A percentile compares a stretch with the other conserved stretches of the same genome.
Evolutionary conservation across 2,329 filamentous ascomycete genomes (phyloP).

Genomic region (Beauveria pseudobassiana): DNA sequence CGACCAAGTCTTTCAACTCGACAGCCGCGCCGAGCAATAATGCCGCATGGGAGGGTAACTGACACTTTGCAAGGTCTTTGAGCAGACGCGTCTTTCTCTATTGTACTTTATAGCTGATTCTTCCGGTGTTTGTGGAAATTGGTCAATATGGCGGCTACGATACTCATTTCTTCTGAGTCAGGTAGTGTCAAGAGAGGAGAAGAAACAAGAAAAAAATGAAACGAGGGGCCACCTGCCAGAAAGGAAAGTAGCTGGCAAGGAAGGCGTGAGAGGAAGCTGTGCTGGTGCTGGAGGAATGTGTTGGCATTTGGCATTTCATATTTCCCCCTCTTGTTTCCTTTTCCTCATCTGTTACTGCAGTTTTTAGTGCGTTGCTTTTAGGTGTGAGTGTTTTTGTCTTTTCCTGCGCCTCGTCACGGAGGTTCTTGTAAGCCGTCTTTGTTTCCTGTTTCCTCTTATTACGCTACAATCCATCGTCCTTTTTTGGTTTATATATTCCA

Average conservation of each 20-base stretch:
- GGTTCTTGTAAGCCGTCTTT: background rate
- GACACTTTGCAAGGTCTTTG: background rate
- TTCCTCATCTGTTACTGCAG: background rate
- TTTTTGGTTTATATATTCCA: constrained; percentile 2
- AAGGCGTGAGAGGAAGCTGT: background rate
- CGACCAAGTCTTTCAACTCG: background rate
- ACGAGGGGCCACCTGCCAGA: background rate
- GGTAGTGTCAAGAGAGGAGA: background rate
- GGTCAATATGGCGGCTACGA: constrained; percentile 5
- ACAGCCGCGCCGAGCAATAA: background rate
- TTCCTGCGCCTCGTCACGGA: background rate
- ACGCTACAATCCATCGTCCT: background rate
- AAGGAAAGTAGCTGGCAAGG: background rate
- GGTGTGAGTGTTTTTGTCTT: background rate
- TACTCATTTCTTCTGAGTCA: background rate
- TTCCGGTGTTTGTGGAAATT: constrained; percentile 12
- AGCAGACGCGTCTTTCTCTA: constrained; percentile 7
- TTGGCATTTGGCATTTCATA: constrained; percentile 12
- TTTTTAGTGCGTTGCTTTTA: constrained; percentile 1
- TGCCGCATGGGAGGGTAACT: background rate
- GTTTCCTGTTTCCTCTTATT: background rate
- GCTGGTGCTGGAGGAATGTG: background rate
- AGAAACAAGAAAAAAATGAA: background rate
- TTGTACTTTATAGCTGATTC: constrained; percentile 18
- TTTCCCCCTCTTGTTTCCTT: constrained; percentile 12